Evolutionary conservation across 176 grass and related monocot genomes (phyloP), one percentile per base, ranked within the genome.

Genomic region (Oryza punctata): DNA sequence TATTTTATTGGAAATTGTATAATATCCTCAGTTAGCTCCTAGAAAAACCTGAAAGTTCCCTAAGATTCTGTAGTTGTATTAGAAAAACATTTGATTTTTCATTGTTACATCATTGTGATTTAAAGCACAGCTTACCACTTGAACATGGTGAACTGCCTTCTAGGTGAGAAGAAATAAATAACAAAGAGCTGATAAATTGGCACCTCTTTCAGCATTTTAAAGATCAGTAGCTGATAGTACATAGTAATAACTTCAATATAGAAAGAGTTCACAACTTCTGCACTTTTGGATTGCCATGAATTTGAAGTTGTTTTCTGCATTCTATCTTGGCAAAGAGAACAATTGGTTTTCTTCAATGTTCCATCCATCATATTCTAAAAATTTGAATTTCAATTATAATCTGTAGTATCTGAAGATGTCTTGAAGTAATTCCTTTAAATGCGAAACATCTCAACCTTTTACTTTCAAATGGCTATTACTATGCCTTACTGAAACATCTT

Each of bases 1-100:
- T 69, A 66, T 86, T 59, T 50, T 60, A 6, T 79, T 67, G 38
- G 1, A 70, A 86, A 79, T 73, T 87, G 54, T 75, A 29, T 30
- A 16, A 29, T 84, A 29, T 54, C 18, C 41, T 37, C 28, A 21
- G 21, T 63, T 23, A 69, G 26, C 16, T 49, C 41, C 60, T 24
- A 1, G 8, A 74, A 68, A 57, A 76, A 44, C 10, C 54, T 82
- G 70, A 47, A 74, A 65, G 0, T 19, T 65, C 88, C 30, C 26
- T 12, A 61, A 14, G 16, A 57, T 13, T 40, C 15, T 77, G 21
- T 80, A 37, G 26, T 67, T 21, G 59, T 80, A 19, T 35, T 18
- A 86, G 37, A 37, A 76, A 76, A 57, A 0, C 10, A 3, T 38
- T 12, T 46, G 12, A n/a, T 11, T 86, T 57, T 57, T 57, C 52